Evolutionary conservation across 106 monocot species (phyloP).

Genomic region (Dendrobium catenatum): DNA sequence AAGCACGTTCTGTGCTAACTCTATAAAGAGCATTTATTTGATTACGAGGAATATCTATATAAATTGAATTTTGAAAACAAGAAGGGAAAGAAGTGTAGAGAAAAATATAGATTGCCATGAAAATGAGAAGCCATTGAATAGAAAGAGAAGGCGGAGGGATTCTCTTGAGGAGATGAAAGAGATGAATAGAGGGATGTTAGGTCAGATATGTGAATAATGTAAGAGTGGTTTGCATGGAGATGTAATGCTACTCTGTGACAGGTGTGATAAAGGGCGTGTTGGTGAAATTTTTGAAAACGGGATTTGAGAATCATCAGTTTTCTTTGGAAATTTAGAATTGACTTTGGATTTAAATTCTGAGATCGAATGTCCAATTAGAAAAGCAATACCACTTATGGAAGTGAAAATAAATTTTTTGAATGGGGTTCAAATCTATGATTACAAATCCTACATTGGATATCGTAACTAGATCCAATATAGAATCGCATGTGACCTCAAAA

Average conservation of each 20-base stretch:
- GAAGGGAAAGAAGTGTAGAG: conserved; percentile 19
- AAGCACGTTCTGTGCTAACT: conserved; percentile 70
- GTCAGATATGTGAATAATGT: conserved; percentile 84
- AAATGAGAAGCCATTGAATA: conserved; percentile 6
- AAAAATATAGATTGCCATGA: neutral
- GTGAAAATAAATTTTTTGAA: too few relatives aligned
- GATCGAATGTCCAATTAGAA: too few relatives aligned
- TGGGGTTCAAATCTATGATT: too few relatives aligned
- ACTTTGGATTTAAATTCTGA: too few relatives aligned
- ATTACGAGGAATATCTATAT: conserved; percentile 56
- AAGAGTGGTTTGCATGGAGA: conserved; percentile 80
- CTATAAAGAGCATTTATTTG: conserved; percentile 54
- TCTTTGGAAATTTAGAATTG: too few relatives aligned
- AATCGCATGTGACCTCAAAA: too few relatives aligned
- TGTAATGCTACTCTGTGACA: conserved; percentile 74
- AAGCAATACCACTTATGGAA: too few relatives aligned
- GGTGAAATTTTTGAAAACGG: too few relatives aligned
- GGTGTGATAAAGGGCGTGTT: conserved; percentile 57
- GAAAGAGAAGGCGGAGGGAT: conserved; percentile 30
- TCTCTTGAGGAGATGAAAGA: conserved; percentile 8
- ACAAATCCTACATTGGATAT: too few relatives aligned
- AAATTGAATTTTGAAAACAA: conserved; percentile 12
- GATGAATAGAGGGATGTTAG: conserved; percentile 18
- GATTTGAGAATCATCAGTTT: too few relatives aligned
- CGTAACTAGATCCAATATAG: too few relatives aligned